phyloP scores from a whole-genome alignment of 1,139 yeast species.

The Hyphopichia fennica region DNA sequence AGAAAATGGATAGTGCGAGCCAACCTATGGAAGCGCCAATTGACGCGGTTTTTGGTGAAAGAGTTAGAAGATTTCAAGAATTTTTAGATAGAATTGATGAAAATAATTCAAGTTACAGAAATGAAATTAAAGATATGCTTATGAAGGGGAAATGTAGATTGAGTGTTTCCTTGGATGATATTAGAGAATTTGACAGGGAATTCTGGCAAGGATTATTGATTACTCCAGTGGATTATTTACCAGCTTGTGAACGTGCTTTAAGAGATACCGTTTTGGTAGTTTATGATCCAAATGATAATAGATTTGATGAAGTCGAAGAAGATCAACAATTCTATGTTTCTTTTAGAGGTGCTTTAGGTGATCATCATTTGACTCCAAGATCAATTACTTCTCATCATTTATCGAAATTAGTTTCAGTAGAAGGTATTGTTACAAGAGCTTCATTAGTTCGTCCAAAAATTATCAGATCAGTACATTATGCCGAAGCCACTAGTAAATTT shows the following conservation, averaged over 20 bases:
- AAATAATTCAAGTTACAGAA: slow-evolving; percentile 61
- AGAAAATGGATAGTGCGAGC: slow-evolving; percentile 18
- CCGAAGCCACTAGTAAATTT: slow-evolving; percentile 79
- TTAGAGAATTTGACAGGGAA: slow-evolving; percentile 77
- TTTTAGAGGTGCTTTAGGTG: slow-evolving; percentile 91
- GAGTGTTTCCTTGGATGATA: slow-evolving; percentile 77
- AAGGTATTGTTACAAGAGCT: slow-evolving; percentile 94
- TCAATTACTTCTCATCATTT: slow-evolving; percentile 75
- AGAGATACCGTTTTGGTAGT: slow-evolving; percentile 75
- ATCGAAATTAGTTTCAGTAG: slow-evolving; percentile 82
- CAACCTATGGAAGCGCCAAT: slow-evolving; percentile 24
- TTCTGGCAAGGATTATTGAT: slow-evolving; percentile 78
- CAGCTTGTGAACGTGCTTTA: slow-evolving; percentile 87
- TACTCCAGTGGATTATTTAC: slow-evolving; percentile 81
- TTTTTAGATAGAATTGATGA: slow-evolving; percentile 60
- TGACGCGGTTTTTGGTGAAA: slow-evolving; percentile 65
- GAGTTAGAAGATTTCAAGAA: slow-evolving; percentile 87
- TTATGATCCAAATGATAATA: slow-evolving; percentile 55
- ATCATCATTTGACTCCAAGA: slow-evolving; percentile 84
- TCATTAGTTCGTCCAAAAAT: slow-evolving; percentile 92
- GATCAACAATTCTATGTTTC: slow-evolving; percentile 74
- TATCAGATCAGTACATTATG: slow-evolving; percentile 89
- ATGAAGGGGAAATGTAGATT: slow-evolving; percentile 66
- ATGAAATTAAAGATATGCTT: slow-evolving; percentile 70
- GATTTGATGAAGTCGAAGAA: slow-evolving; percentile 53